These are phyloP conservation scores for Metschnikowia proteae DNA, from an alignment of 805 yeast species.

Conservation along the genomic window DNA sequence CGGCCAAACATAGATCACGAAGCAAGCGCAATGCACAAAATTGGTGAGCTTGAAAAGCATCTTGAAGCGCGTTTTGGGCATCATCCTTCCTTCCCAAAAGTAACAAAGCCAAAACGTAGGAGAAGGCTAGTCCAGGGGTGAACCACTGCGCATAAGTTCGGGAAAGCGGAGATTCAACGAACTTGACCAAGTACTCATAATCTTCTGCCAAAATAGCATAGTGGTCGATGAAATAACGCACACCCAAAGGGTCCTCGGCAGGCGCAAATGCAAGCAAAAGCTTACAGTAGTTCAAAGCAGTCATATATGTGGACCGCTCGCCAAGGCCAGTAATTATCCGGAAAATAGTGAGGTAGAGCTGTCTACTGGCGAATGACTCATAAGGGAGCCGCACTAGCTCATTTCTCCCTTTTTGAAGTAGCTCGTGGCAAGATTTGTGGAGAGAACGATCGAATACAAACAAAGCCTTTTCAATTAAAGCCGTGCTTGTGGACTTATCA, in stretches of 20 bases:
- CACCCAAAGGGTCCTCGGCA: slow-evolving; percentile 80
- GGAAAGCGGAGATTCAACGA: slow-evolving; percentile 54
- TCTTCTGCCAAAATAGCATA: slow-evolving; percentile 68
- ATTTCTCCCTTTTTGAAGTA: slow-evolving; percentile 44
- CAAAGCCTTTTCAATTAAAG: slow-evolving; percentile 70
- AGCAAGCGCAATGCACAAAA: slow-evolving; percentile 51
- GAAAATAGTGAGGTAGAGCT: slow-evolving; percentile 69
- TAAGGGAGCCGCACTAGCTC: slow-evolving; percentile 70
- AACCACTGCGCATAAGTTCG: slow-evolving; percentile 61
- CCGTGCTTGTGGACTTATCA: slow-evolving; percentile 61
- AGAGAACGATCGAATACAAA: slow-evolving; percentile 77
- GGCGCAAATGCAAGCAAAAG: slow-evolving; percentile 67
- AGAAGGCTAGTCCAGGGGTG: slow-evolving; percentile 68
- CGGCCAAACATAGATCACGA: slow-evolving; percentile 41
- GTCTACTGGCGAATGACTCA: slow-evolving; percentile 70
- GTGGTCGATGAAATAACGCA: slow-evolving; percentile 75
- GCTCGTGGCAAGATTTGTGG: slow-evolving; percentile 50
- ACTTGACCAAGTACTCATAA: slow-evolving; percentile 54
- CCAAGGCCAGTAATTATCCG: slow-evolving; percentile 67
- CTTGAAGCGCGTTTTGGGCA: slow-evolving; percentile 47
- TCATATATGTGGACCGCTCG: slow-evolving; percentile 70
- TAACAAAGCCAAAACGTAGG: slow-evolving; percentile 60
- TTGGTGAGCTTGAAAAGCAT: slow-evolving; percentile 57
- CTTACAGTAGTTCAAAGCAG: slow-evolving; percentile 76
- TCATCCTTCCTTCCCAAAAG: slow-evolving; percentile 34